These are phyloP conservation scores for Abelmoschus esculentus DNA, from an alignment of 345 rosid species.

Conservation along the genomic window DNA sequence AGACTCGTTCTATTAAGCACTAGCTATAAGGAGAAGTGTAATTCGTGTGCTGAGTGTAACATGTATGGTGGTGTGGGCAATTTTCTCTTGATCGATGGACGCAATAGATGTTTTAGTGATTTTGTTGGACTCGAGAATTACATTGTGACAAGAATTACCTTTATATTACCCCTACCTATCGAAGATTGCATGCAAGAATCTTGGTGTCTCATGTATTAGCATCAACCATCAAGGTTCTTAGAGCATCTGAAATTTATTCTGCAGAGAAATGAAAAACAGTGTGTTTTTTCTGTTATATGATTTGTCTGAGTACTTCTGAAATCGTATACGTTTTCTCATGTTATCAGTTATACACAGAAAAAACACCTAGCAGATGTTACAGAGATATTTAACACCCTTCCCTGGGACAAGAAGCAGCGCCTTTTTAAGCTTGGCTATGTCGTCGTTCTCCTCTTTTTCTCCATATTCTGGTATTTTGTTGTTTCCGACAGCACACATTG, in stretches of 20 bases:
- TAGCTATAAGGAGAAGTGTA: neutral
- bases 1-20: neutral
- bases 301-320: too few relatives aligned
- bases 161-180: neutral
- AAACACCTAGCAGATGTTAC: constrained; percentile 86
- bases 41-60: too few relatives aligned
- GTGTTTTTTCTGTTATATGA: too few relatives aligned
- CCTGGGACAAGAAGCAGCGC: constrained; percentile 85
- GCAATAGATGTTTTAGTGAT: neutral
- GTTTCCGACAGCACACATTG: neutral
- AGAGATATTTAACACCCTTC: constrained; percentile 78
- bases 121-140: neutral
- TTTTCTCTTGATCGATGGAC: neutral
- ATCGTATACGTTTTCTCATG: neutral
- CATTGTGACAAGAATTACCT: neutral
- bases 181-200: neutral
- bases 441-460: constrained; percentile 55
- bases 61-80: neutral
- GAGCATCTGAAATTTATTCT: neutral
- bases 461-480: constrained; percentile 66
- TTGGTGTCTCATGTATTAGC: neutral
- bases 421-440: constrained; percentile 80
- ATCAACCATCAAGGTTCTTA: too few relatives aligned
- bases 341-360: constrained; percentile 50
- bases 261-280: neutral